Conservation (phyloP, 441 rosid genomes). For the Pelargonium fulgidum region DNA sequence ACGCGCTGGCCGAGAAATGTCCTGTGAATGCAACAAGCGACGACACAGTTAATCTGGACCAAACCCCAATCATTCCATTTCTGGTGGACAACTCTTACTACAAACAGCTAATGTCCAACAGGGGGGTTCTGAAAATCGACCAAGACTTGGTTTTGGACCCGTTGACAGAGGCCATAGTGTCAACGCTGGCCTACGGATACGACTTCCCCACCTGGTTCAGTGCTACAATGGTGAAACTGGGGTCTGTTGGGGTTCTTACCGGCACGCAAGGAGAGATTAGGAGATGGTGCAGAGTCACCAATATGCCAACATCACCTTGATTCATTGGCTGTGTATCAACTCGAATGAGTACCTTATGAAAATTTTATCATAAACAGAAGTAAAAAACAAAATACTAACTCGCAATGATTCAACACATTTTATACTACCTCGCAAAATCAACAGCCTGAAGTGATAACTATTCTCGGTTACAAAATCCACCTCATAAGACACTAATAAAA, state of each 20-base stretch:
- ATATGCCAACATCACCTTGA: no score
- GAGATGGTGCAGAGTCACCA: background rate
- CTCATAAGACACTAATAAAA: no score
- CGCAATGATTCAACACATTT: no score
- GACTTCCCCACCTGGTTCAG: background rate
- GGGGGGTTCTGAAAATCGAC: background rate
- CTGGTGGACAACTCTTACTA: background rate
- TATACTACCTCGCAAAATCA: no score
- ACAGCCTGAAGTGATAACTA: no score
- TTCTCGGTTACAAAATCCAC: no score
- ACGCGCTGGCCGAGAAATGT: background rate
- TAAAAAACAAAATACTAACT: no score
- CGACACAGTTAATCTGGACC: background rate
- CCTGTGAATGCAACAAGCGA: background rate
- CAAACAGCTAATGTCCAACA: background rate
- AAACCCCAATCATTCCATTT: background rate
- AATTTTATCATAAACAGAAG: no score
- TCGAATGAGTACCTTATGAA: no score
- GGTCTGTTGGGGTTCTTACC: background rate
- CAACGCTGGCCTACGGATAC: background rate
- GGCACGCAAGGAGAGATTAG: background rate
- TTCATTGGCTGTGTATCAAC: no score
- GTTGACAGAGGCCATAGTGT: background rate
- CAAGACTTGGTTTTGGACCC: background rate
- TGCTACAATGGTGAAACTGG: background rate